A percentile compares a stretch with the other conserved stretches of the same genome.
Evolutionary conservation across 495 filamentous ascomycete species (phyloP).

Genomic region (Jackrogersella multiformis): DNA sequence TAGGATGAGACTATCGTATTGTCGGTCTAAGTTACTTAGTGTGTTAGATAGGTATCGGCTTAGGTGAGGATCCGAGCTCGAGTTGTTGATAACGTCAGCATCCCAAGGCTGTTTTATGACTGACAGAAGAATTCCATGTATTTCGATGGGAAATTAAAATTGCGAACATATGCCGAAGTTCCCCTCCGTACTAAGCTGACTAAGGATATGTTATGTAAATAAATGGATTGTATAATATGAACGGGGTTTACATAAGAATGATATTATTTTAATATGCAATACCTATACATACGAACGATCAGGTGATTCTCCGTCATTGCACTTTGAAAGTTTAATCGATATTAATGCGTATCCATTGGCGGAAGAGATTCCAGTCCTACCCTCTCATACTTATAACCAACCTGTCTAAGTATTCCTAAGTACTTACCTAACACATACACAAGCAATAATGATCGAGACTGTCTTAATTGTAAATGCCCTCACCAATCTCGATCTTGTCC

Average conservation of each 20-base stretch:
- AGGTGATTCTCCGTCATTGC: slow-evolving; percentile 31
- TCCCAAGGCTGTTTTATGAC: neutral
- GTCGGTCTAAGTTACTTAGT: too few species aligned
- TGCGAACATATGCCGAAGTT: neutral
- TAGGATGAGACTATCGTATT: neutral
- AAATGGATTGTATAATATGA: too few species aligned
- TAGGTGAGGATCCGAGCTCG: too few species aligned
- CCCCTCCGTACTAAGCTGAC: neutral
- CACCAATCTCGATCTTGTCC: slow-evolving; percentile 43
- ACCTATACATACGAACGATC: neutral
- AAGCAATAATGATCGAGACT: slow-evolving; percentile 1
- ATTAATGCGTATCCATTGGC: slow-evolving; percentile 23
- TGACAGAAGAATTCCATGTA: slow-evolving; percentile 30
- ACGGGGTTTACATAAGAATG: too few species aligned
- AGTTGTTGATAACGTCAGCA: neutral
- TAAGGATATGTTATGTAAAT: too few species aligned
- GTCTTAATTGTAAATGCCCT: neutral
- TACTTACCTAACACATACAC: neutral
- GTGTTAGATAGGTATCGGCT: too few species aligned
- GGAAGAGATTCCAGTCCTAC: slow-evolving; percentile 13
- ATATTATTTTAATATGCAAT: too few species aligned
- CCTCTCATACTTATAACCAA: too few species aligned
- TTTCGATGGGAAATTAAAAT: slow-evolving; percentile 17
- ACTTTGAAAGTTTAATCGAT: slow-evolving; percentile 28
- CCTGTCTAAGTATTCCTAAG: neutral